phyloP scores from a whole-genome alignment of 495 filamentous ascomycete genomes.

The Cryomyces minteri region DNA sequence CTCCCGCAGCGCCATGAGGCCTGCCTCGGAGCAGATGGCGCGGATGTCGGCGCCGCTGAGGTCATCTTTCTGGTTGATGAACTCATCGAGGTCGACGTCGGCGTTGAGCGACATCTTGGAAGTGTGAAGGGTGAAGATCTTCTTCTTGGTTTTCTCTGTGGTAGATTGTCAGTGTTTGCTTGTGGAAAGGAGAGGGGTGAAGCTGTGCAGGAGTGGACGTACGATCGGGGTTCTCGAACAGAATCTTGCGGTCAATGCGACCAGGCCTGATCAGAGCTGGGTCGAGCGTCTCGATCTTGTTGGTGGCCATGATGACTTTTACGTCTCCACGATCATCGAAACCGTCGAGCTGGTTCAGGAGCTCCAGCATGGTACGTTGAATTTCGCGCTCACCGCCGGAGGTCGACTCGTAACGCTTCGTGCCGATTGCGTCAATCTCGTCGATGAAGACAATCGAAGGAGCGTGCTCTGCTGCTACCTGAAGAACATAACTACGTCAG shows the following conservation, averaged over 20 bases:
- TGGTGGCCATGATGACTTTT: constrained; percentile 99
- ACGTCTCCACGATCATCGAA: constrained; percentile 99
- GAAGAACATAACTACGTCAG: constrained; percentile 4
- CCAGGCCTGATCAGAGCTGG: constrained; percentile 92
- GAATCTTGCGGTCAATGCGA: constrained; percentile 97
- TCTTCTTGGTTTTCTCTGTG: constrained; percentile 90
- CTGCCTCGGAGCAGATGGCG: constrained; percentile 95
- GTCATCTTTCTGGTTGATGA: constrained; percentile 97
- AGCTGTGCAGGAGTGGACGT: constrained; percentile 15
- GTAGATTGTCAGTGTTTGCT: constrained; percentile 17
- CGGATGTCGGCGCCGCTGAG: constrained; percentile 96
- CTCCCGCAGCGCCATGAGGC: constrained; percentile 86
- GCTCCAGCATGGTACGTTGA: constrained; percentile 95
- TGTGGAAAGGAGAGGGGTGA: background rate
- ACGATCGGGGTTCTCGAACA: constrained; percentile 98
- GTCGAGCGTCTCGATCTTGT: constrained; percentile 98
- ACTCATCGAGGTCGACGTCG: constrained; percentile 95
- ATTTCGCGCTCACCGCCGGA: constrained; percentile 96
- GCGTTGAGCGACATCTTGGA: constrained; percentile 94
- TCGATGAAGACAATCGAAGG: constrained; percentile 99
- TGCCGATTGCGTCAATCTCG: constrained; percentile 97
- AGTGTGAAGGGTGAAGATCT: constrained; percentile 99
- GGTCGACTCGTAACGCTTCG: constrained; percentile 95
- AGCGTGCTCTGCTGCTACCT: constrained; percentile 86
- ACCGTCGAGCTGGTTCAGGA: constrained; percentile 95